Base-by-base conservation (phyloP, 2,329 filamentous ascomycete species). In the Fusarium odoratissimum region DNA sequence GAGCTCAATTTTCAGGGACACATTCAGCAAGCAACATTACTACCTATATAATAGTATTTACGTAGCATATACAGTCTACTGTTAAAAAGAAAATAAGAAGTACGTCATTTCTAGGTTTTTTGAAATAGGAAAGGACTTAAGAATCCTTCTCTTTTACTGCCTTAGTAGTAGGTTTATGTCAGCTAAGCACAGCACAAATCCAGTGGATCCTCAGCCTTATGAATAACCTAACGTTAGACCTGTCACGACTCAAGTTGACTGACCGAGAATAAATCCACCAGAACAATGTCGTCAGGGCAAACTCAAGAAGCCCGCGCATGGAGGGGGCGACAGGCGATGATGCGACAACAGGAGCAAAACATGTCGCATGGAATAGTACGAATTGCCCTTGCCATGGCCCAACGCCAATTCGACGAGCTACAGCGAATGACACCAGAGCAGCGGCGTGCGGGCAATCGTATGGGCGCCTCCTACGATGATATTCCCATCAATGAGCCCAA, bases 401-500 rank as follows among this genome's bases (percentile, higher is more conserved):
- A 61, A 4, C 25, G 14, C 5, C 59, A 62, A 42, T 60, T 60
- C 19, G 11, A 64, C 11, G 33, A 37, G 28, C 16, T 57, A 2
- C 59, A 62, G 31, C 45, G 17, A 12, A 61, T 51, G 44, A 41
- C 51, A 17, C 35, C 57, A 14, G 55, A 35, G 2, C 35, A 60
- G 5, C 45, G 49, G 21, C 45, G 37, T 16, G 28, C 35, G 23
- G 35, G 48, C 11, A 48, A 33, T 8, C 40, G 30, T 2, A 66
- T 64, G 49, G 48, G 42, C 12, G 37, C 25, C 37, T 5, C 40
- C 4, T 31, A 62, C 37, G 48, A 62, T 23, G 63, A 62, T 4
- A 42, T 68, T 23, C 54, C 48, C 3, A 51, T 67, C 8, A 38
- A 9, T 19, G 56, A 48, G 9, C 37, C 31, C 4, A 38, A 16